These are phyloP conservation scores for Metschnikowia vanudenii DNA, from an alignment of 805 yeast species.

Conservation along the genomic window DNA sequence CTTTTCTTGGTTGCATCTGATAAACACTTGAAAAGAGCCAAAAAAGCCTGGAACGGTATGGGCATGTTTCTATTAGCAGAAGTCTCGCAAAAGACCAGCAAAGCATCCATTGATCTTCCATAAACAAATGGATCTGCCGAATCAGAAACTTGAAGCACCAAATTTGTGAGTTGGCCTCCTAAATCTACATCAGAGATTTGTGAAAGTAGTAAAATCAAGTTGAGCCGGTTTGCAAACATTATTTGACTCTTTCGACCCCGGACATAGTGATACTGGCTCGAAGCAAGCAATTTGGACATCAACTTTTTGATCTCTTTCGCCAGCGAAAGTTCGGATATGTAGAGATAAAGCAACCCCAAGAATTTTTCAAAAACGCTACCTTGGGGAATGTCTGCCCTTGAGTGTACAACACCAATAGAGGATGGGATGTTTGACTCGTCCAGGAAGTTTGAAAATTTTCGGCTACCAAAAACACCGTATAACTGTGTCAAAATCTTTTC, in stretches of 20 bases:
- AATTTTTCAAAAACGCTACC: conserved; percentile 34
- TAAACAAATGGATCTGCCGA: conserved; percentile 26
- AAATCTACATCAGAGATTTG: conserved; percentile 37
- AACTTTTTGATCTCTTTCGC: conserved; percentile 29
- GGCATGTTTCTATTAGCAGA: conserved; percentile 12
- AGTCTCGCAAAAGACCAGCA: conserved; percentile 21
- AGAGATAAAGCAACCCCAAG: conserved; percentile 34
- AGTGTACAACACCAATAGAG: conserved; percentile 22
- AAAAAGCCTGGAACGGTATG: conserved; percentile 24
- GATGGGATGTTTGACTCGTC: conserved; percentile 32
- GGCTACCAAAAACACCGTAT: conserved; percentile 29
- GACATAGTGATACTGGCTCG: conserved; percentile 36
- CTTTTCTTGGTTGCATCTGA: not conserved
- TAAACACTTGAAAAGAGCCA: conserved; percentile 16
- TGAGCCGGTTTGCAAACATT: conserved; percentile 38
- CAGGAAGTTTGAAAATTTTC: conserved; percentile 36
- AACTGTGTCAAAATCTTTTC: conserved; percentile 33
- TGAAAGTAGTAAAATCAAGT: conserved; percentile 33
- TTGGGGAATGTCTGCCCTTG: conserved; percentile 29
- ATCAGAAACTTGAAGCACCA: conserved; percentile 25
- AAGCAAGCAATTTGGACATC: conserved; percentile 36
- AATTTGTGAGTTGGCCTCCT: conserved; percentile 26
- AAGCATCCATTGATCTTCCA: conserved; percentile 24
- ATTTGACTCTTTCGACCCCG: conserved; percentile 26
- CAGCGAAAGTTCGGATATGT: conserved; percentile 27